Percentiles rank a stretch among this genome's conserved stretches.
Conservation (phyloP, 768 basidiomycete genomes). For the Chalciporus piperatus region DNA sequence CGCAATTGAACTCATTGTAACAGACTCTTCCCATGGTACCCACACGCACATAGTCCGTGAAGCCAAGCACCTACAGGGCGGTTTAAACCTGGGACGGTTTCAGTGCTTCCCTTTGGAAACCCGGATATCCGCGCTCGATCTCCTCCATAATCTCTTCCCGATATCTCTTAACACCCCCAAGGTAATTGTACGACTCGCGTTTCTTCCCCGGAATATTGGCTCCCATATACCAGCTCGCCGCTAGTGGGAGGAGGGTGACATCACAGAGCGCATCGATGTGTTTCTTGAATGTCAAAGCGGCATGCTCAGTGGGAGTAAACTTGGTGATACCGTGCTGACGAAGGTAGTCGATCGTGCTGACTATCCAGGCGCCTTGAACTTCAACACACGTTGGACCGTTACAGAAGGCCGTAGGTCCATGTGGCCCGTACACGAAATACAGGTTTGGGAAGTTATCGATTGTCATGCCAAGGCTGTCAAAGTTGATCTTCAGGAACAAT, state of each 20-base stretch:
- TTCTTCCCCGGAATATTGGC: slow-evolving; percentile 12
- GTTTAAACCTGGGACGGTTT: neutral
- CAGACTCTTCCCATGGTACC: too few relatives aligned
- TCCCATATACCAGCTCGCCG: slow-evolving; percentile 5
- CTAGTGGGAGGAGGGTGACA: neutral
- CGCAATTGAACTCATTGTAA: too few relatives aligned
- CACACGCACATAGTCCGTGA: too few relatives aligned
- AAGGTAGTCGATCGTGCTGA: slow-evolving; percentile 9
- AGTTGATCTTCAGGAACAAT: neutral
- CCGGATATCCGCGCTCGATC: slow-evolving; percentile 9
- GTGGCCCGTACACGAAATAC: slow-evolving; percentile 10
- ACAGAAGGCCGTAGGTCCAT: slow-evolving; percentile 8
- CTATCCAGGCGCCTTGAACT: slow-evolving; percentile 8
- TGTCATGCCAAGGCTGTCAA: slow-evolving; percentile 11
- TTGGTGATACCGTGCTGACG: slow-evolving; percentile 12
- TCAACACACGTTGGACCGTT: slow-evolving; percentile 8
- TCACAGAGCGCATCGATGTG: neutral
- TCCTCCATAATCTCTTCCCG: slow-evolving; percentile 4
- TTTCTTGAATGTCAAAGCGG: slow-evolving; percentile 10
- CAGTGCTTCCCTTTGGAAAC: slow-evolving; percentile 6
- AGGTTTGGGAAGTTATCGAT: slow-evolving; percentile 16
- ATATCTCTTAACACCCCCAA: neutral
- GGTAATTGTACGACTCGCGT: slow-evolving; percentile 7
- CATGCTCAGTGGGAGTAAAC: slow-evolving; percentile 8
- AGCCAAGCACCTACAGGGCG: too few relatives aligned